Evolutionary conservation across 1,284 basidiomycete species (phyloP).

Genomic region (Boletellus deceptivus): DNA sequence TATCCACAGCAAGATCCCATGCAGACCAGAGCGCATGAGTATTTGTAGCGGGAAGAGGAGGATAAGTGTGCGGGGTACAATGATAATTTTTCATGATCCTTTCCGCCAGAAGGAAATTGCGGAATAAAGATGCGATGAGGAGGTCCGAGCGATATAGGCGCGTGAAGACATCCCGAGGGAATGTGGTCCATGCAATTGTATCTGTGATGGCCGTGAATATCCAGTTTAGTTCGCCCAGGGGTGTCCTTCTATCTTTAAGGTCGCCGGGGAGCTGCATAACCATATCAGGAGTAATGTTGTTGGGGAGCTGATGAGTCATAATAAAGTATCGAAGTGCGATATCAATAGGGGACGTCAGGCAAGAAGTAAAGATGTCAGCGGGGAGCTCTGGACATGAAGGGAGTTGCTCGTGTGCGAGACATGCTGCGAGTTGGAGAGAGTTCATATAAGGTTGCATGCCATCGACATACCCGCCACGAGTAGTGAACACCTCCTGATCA

Average conservation of each 20-base stretch:
- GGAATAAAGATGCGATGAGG: constrained; percentile 93
- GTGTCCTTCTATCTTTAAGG: constrained; percentile 93
- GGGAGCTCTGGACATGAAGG: constrained; percentile 97
- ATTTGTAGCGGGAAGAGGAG: constrained; percentile 89
- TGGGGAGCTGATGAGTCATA: constrained; percentile 83
- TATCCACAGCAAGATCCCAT: constrained; percentile 97
- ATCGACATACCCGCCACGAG: constrained; percentile 59
- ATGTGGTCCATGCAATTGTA: constrained; percentile 98
- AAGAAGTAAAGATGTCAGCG: constrained; percentile 96
- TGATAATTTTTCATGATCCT: constrained; percentile 98
- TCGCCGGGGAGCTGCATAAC: constrained; percentile 96
- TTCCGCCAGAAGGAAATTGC: constrained; percentile 96
- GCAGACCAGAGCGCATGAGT: constrained; percentile 96
- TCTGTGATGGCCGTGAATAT: constrained; percentile 99
- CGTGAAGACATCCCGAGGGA: constrained; percentile 91
- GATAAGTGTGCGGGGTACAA: constrained; percentile 94
- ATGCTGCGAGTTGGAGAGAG: constrained; percentile 95
- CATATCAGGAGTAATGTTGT: constrained; percentile 83
- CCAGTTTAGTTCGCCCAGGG: constrained; percentile 97
- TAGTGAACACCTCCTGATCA: constrained; percentile 72
- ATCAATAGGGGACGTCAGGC: constrained; percentile 97
- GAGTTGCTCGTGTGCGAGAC: constrained; percentile 86
- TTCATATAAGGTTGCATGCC: constrained; percentile 78
- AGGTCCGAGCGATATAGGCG: constrained; percentile 94
- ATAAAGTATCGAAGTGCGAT: constrained; percentile 95